A percentile compares a stretch with the other conserved stretches of the same genome.
Evolutionary conservation across 805 yeast genomes (phyloP).

Genomic region (Ogataea parapolymorpha): DNA sequence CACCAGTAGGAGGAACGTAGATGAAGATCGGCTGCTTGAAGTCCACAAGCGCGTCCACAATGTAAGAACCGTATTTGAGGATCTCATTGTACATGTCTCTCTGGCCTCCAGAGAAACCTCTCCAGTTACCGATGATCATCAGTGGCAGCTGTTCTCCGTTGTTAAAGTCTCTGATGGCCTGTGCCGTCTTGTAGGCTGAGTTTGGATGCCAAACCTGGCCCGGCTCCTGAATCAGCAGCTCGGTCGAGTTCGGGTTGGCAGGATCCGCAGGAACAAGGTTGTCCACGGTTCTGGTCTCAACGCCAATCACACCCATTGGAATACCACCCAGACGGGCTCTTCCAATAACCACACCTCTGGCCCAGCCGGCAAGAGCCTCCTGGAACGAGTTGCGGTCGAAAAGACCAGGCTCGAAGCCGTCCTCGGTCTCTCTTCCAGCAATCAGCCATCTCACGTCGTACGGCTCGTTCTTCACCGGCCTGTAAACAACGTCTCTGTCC

Average conservation of each 20-base stretch:
- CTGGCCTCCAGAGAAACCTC: slow-evolving; percentile 99
- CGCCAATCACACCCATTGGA: slow-evolving; percentile 97
- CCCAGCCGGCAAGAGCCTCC: slow-evolving; percentile 98
- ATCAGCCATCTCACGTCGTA: slow-evolving; percentile 96
- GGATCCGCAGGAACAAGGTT: slow-evolving; percentile 96
- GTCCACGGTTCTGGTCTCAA: slow-evolving; percentile 87
- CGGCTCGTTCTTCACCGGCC: slow-evolving; percentile 66
- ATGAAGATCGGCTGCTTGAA: slow-evolving; percentile 96
- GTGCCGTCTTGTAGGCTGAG: slow-evolving; percentile 98
- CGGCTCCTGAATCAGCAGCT: slow-evolving; percentile 84
- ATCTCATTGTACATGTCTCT: slow-evolving; percentile 99
- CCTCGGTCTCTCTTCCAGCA: slow-evolving; percentile 70
- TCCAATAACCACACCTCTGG: slow-evolving; percentile 97
- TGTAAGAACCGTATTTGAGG: slow-evolving; percentile 92
- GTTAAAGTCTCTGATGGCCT: slow-evolving; percentile 96
- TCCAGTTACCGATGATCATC: slow-evolving; percentile 98
- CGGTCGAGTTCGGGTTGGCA: slow-evolving; percentile 94
- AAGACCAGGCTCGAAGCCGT: slow-evolving; percentile 81
- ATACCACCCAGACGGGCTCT: slow-evolving; percentile 99
- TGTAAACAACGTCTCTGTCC: slow-evolving; percentile 89
- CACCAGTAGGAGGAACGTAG: slow-evolving; percentile 97
- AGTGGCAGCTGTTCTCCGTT: slow-evolving; percentile 97
- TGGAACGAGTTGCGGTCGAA: slow-evolving; percentile 92
- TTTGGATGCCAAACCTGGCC: slow-evolving; percentile 99
- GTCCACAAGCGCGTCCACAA: slow-evolving; percentile 94